These are phyloP conservation scores for Adansonia rubrostipa DNA, from an alignment of 441 rosid species.

Conservation along the genomic window DNA sequence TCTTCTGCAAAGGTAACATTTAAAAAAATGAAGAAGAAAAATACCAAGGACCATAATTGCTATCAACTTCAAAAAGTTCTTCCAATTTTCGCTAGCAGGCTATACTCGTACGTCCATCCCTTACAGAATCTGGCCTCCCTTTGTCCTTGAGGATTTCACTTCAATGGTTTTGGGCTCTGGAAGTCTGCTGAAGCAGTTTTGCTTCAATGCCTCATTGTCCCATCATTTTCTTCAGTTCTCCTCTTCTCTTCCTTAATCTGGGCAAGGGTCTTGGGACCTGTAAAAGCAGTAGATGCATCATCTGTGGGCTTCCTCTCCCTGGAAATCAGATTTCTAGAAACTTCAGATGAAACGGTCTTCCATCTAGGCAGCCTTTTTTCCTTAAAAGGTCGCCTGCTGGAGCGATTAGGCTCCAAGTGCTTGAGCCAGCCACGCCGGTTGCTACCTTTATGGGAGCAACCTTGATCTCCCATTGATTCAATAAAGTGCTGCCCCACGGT, in stretches of 20 bases:
- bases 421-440: conserved; percentile 30
- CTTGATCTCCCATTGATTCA: conserved; percentile 33
- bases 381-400: conserved; percentile 31
- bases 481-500: conserved; percentile 34
- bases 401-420: conserved; percentile 27
- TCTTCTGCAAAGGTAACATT: not conserved
- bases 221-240: conserved; percentile 33
- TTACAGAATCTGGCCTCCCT: conserved; percentile 13
- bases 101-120: too few species aligned
- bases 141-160: conserved; percentile 60
- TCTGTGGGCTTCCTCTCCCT: conserved; percentile 35
- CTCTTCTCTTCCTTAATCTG: conserved; percentile 60
- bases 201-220: conserved; percentile 22
- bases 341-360: conserved; percentile 31
- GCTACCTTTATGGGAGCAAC: conserved; percentile 29
- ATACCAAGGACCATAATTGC: not conserved
- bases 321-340: conserved; percentile 34
- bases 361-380: conserved; percentile 33
- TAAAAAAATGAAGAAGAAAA: not conserved
- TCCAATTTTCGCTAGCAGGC: not conserved
- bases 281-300: conserved; percentile 37
- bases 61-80: conserved; percentile 19
- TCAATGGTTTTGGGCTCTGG: conserved; percentile 57
- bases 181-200: conserved; percentile 38
- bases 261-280: conserved; percentile 61